Evolutionary conservation across 257 asterid species (phyloP).

Genomic region (Solanum pennellii): DNA sequence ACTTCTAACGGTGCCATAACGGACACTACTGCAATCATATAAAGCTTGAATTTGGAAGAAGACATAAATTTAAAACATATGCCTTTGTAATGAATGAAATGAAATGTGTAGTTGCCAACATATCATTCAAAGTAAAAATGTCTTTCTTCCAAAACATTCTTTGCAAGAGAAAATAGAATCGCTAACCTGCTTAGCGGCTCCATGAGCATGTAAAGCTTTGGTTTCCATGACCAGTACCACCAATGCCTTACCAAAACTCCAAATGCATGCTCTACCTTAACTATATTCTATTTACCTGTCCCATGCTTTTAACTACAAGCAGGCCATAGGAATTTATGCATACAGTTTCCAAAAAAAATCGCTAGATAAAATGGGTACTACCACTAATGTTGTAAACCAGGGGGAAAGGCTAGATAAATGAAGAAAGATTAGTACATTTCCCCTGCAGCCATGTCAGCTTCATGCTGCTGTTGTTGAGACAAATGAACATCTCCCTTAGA

Average conservation of each 20-base stretch:
- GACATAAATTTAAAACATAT: not conserved
- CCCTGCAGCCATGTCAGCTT: constrained; percentile 72
- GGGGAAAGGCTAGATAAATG: not conserved
- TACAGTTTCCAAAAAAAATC: not conserved
- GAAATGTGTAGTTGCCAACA: not conserved
- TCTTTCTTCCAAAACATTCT: not conserved
- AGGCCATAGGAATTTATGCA: not conserved
- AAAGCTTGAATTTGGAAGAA: not conserved
- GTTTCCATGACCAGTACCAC: not conserved
- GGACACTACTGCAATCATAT: not conserved
- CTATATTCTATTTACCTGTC: not conserved
- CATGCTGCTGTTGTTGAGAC: constrained; percentile 31
- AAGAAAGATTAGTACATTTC: constrained; percentile 31
- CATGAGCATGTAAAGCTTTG: not conserved
- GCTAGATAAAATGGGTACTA: not conserved
- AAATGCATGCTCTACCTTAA: not conserved
- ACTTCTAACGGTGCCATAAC: not conserved
- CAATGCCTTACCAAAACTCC: not conserved
- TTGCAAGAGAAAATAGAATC: not conserved
- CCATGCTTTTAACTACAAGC: not conserved
- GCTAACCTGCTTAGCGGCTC: not conserved
- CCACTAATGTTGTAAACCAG: not conserved
- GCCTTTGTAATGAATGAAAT: not conserved
- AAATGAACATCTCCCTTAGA: constrained; percentile 62
- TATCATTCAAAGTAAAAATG: not conserved